Percentiles rank a stretch among this genome's conserved stretches.
phyloP scores from a whole-genome alignment of 805 yeast species.

The Yarrowia osloensis region DNA sequence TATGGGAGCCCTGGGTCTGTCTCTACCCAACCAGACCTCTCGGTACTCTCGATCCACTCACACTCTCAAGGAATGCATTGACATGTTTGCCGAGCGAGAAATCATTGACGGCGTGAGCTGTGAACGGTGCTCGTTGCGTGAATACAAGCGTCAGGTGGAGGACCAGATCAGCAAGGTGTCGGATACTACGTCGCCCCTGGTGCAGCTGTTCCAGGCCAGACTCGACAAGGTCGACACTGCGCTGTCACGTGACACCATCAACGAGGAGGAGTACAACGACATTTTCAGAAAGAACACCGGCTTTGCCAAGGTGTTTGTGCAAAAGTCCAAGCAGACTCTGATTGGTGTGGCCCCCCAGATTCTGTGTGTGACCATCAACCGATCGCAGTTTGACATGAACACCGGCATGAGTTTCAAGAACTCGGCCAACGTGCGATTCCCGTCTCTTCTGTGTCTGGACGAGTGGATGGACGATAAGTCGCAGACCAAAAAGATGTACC shows the following conservation, averaged over 20 bases:
- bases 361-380: constrained; percentile 81
- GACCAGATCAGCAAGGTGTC: constrained; percentile 24
- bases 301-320: constrained; percentile 64
- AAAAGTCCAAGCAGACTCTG: constrained; percentile 80
- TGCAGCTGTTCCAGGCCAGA: constrained; percentile 47
- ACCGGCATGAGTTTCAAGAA: constrained; percentile 84
- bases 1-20: constrained; percentile 24
- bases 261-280: constrained; percentile 74
- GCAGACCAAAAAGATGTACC: constrained; percentile 49
- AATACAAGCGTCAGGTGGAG: constrained; percentile 40
- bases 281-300: constrained; percentile 63
- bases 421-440: constrained; percentile 78
- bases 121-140: constrained; percentile 77
- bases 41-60: constrained; percentile 19
- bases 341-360: constrained; percentile 64
- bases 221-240: constrained; percentile 54
- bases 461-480: constrained; percentile 57
- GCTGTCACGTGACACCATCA: constrained; percentile 65
- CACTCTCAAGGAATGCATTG: constrained; percentile 38
- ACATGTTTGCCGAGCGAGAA: constrained; percentile 58
- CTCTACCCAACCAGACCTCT: constrained; percentile 15
- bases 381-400: constrained; percentile 88
- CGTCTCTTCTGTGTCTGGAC: constrained; percentile 64
- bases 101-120: constrained; percentile 92
- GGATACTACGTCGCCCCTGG: not conserved